These are phyloP conservation scores for Cenococcum geophilum DNA, from an alignment of 495 filamentous ascomycete genomes.

Conservation along the genomic window DNA sequence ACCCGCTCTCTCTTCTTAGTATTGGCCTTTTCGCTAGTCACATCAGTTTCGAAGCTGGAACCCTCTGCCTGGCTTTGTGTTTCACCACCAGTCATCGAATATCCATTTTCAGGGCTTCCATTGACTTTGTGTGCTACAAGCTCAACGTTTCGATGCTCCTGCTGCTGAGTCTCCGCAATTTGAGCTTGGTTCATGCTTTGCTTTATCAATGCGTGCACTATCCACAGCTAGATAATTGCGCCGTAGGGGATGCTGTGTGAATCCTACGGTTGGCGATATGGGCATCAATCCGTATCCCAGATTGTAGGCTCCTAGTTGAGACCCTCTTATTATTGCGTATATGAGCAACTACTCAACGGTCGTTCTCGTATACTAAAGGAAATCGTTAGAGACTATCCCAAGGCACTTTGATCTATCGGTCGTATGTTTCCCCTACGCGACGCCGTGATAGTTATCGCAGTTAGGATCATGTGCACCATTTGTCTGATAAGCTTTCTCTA, in stretches of 20 bases:
- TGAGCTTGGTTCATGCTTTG: constrained; percentile 4
- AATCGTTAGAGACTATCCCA: no score
- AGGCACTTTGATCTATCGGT: no score
- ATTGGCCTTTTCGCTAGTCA: constrained; percentile 30
- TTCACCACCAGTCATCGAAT: constrained; percentile 4
- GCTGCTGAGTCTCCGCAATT: constrained; percentile 11
- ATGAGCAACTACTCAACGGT: constrained; percentile 22
- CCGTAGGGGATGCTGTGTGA: constrained; percentile 12
- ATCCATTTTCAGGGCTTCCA: not conserved
- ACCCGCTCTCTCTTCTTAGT: constrained; percentile 33
- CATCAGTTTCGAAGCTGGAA: constrained; percentile 20
- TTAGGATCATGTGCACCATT: no score
- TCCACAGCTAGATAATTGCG: constrained; percentile 16
- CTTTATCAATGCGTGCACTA: constrained; percentile 10
- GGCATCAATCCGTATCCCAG: constrained; percentile 14
- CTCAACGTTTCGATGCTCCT: constrained; percentile 17
- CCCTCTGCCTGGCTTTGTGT: constrained; percentile 2
- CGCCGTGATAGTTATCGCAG: no score
- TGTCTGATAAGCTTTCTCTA: not conserved
- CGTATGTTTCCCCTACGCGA: no score
- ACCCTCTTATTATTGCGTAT: constrained; percentile 16
- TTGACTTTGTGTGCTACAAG: not conserved
- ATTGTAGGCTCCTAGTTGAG: constrained; percentile 1
- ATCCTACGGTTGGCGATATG: not conserved
- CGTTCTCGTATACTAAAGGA: not conserved